Base-by-base conservation (phyloP, 371 early-diverging fungal species). In the Mortierella sp. region DNA sequence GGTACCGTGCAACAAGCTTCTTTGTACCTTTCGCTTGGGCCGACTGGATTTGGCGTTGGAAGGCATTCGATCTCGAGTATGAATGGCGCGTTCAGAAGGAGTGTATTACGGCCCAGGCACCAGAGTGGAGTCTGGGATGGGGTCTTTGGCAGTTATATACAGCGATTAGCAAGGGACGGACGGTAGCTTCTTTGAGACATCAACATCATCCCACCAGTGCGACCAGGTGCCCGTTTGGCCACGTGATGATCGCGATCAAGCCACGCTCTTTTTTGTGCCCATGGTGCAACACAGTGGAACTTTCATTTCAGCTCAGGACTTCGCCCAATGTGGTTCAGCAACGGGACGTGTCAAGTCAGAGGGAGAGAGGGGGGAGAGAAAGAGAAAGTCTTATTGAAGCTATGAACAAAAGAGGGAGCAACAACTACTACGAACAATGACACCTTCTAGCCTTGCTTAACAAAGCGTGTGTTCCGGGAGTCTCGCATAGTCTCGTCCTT, bases 21-120 rank as follows among this genome's bases (percentile, higher is more conserved):
- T 39, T 16, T 27, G 28, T 64, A 73, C 74, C 74, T 67, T 73
- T 64, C 74, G 68, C 61, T 73, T 68, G 21, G 74, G 74, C 38
- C 74, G 68, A 47, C 53, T 58, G 16, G 58, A 30, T 58, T 70
- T 70, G 54, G 21, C 52, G 61, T 60, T 67, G 21, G 74, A 64
- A 19, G 74, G 74, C 74, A 73, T 73, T 67, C 56, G 64, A 64
- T 56, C 60, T 61, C 54, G 64, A 31, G 61, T 28, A 52, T 51
- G 26, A 62, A 39, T 72, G 67, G 39, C 72, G 60, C 71, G 71
- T 60, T 45, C 21, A 47, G 64, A 49, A 50, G 47, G 64, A 42
- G 55, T 58, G 55, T 43, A 70, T 49, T 58, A 27, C 49, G 60
- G 54, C 61, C 41, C 51, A 28, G 47, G 46, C 19, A 54, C 45